Evolutionary conservation across 2,329 filamentous ascomycete genomes (phyloP).

Genomic region (Pleomassaria siparia): DNA sequence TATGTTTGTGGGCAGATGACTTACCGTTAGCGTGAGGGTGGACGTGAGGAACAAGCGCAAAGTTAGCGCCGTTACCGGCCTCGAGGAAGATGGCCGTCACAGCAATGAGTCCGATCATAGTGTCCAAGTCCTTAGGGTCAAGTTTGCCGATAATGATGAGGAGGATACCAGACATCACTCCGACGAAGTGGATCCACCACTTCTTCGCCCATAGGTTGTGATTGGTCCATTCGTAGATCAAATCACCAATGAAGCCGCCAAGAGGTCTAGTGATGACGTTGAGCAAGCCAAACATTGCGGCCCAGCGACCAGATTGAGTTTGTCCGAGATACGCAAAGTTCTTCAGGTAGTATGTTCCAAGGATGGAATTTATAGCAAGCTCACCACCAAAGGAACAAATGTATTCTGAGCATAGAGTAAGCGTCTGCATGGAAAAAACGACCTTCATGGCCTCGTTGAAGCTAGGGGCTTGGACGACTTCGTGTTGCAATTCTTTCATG

Average conservation of each 20-base stretch:
- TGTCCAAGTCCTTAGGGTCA: conserved; percentile 62
- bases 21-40: conserved; percentile 78
- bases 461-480: conserved; percentile 64
- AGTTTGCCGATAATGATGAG: conserved; percentile 64
- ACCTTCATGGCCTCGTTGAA: conserved; percentile 62
- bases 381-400: conserved; percentile 64
- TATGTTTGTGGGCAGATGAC: conserved; percentile 8
- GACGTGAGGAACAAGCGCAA: conserved; percentile 83
- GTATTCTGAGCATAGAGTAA: conserved; percentile 57
- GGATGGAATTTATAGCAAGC: conserved; percentile 61
- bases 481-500: conserved; percentile 58
- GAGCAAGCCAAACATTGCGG: conserved; percentile 74
- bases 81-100: conserved; percentile 81
- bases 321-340: conserved; percentile 59
- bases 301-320: conserved; percentile 61
- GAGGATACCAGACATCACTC: conserved; percentile 60
- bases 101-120: conserved; percentile 75
- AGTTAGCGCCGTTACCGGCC: conserved; percentile 83
- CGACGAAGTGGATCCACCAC: conserved; percentile 58
- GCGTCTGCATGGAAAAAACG: conserved; percentile 61
- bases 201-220: conserved; percentile 65
- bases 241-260: conserved; percentile 63
- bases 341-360: conserved; percentile 60
- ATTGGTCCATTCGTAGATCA: conserved; percentile 55
- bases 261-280: conserved; percentile 69